Evolutionary conservation across 768 basidiomycete genomes (phyloP), one percentile per base, ranked within the genome.

Genomic region (Dioszegia aurantiaca): DNA sequence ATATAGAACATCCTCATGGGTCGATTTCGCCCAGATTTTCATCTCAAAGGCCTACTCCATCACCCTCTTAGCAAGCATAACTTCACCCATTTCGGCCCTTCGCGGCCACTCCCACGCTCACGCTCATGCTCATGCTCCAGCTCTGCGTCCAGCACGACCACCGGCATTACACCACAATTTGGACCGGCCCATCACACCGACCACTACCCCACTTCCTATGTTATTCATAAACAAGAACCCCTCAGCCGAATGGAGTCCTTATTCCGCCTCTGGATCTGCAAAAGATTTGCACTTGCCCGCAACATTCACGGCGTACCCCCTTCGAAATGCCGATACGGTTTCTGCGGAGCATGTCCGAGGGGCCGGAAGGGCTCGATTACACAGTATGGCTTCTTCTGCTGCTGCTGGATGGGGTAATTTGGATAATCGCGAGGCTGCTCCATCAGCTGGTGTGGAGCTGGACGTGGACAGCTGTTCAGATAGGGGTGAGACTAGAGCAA

Each of bases 21-120:
- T 57, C 31, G 56, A 61, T 37, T 63, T 67, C 52, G 58, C 65
- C 17, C 47, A 51, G 9, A 63, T 67, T 30, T 67, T 67, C 62
- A 58, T 67, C 10, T 58, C 62, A 36, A 67, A 67, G 33, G 36
- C 63, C 39, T 67, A 67, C 54, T 61, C 59, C 23, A 40, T 61
- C 21, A 67, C 62, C 27, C 51, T 63, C 23, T 49, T 67, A 39
- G 43, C 60, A 2, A 30, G 27, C 31, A 33, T 58, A 52, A 30
- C 51, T 3, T 53, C 51, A 2, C 51, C 53, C 39, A 47, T 55
- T 31, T 57, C 55, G 17, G 19, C 60, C 44, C 26, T 55, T 8
- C 55, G 42, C n/a, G 40, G 40, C 21, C 44, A 48, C 2, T 4
- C 8, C 48, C 26, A 33, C 26, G n/a, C 42, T 48, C 33, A 42